Evolutionary conservation across 495 filamentous ascomycete species (phyloP), one percentile per base, ranked within the genome.

Genomic region (Chaetomium fimeti): DNA sequence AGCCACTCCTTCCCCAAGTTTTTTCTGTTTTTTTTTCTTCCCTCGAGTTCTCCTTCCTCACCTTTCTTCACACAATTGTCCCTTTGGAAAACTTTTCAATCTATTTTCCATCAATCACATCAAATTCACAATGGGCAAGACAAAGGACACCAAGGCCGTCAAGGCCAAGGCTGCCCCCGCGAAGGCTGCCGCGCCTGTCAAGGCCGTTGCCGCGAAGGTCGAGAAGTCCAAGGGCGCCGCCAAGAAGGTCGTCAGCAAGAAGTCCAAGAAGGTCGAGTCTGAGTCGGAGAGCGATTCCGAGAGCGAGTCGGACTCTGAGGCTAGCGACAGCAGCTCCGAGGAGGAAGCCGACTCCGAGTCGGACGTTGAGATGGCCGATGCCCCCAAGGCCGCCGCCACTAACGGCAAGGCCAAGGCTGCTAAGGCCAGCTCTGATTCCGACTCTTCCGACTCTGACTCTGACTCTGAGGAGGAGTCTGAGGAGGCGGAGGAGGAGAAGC

Each of bases 111-210:
- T 16, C 56, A 57, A 61, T 57, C 62, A 16, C 61, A 51, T 60
- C 59, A 78, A 71, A 73, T 53, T 60, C 54, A 78, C 71, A 72
- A 88, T 87, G 85, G 84, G 78, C 74, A 86, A 86, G 77, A 72
- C 78, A 49, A 83, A 84, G 74, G 77, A 81, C 64, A 68, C 72
- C 66, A 82, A 80, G 76, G 71, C 76, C 73, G 67, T 57, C 62
- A 81, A 81, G 70, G 74, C 77, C 73, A 83, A 84, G 72, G 65
- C 77, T 60, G 69, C 71, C 52, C 59, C 59, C 32, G 58, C 18
- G 58, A 73, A 74, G 59, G 74, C 60, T 48, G 57, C 67, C 57
- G 66, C 69, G 29, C 62, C 74, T 56, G 72, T 71, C 72, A 82
- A 83, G 75, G 73, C 75, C 18, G 52, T 9, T 40, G 29, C 38